Evolutionary conservation across 805 yeast species (phyloP), one percentile per base, ranked within the genome.

Genomic region (Pichia cephalocereana): DNA sequence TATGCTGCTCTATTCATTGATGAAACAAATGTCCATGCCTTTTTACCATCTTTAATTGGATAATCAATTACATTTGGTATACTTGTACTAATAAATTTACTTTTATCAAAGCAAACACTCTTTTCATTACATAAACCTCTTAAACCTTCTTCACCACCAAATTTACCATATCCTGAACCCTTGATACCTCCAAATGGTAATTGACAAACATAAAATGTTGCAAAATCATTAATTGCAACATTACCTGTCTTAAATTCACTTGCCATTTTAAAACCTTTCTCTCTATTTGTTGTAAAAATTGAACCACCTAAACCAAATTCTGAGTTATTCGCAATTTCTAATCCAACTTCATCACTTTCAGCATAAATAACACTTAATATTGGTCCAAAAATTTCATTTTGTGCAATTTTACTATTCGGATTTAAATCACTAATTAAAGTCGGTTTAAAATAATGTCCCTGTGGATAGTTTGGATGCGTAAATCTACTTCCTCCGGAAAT

Each of bases 101-200:
- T 76, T 54, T 78, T 80, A 68, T 93, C 98, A 70, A 77, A 84
- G 51, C 96, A 89, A 4, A 93, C 78, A 41, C 95, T 81, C 62
- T 93, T 93, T 47, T 88, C 86, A 48, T 81, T 74, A 64, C 98
- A 91, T 41, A 93, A 70, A 0, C 96, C 97, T 39, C 87, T 78
- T 40, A 93, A 72, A 2, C 99, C 99, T 71, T 93, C 99, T 62
- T 84, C 96, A 43, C 99, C 99, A 23, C 96, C 96, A 70, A 93
- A 93, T 63, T 91, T 91, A 49, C 99, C 99, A 61, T 89, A 93
- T 0, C 99, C 99, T 7, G 96, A 85, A 42, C 89, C 93, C 56
- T 82, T 82, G 28, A 78, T 78, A 31, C 99, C 99, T 47, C 99
- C 99, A 68, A 93, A 93, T 32, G 99, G 99, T 56, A 93, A 72